A percentile compares a stretch with the other conserved stretches of the same genome.
phyloP scores from a whole-genome alignment of 345 rosid genomes.

The Nasturtium officinale region DNA sequence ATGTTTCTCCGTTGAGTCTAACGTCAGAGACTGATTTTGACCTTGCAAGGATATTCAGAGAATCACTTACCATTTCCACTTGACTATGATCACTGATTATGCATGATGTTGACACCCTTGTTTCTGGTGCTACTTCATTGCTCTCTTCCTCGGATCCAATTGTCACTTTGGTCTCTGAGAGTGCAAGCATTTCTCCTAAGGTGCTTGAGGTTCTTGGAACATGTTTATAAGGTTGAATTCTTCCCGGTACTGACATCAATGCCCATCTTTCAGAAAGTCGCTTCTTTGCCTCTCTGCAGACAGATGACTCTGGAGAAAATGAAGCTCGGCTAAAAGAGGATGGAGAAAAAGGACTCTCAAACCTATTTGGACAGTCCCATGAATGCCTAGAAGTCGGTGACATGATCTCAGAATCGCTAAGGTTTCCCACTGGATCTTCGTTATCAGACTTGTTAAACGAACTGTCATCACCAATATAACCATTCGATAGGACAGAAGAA shows the following conservation, averaged over 20 bases:
- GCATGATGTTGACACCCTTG: slow-evolving; percentile 63
- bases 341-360: slow-evolving; percentile 69
- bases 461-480: slow-evolving; percentile 83
- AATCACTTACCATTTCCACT: slow-evolving; percentile 50
- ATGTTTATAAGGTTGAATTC: slow-evolving; percentile 58
- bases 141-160: slow-evolving; percentile 48
- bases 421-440: slow-evolving; percentile 62
- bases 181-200: slow-evolving; percentile 97
- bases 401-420: slow-evolving; percentile 81
- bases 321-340: slow-evolving; percentile 77
- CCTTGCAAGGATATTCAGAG: slow-evolving; percentile 63
- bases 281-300: slow-evolving; percentile 57
- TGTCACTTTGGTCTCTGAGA: slow-evolving; percentile 68
- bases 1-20: slow-evolving; percentile 52
- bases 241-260: slow-evolving; percentile 67
- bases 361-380: slow-evolving; percentile 84
- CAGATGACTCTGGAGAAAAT: slow-evolving; percentile 89
- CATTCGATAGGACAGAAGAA: slow-evolving; percentile 85
- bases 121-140: slow-evolving; percentile 48
- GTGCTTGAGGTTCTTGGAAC: slow-evolving; percentile 74
- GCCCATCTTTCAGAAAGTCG: slow-evolving; percentile 96
- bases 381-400: slow-evolving; percentile 84
- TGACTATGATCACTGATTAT: slow-evolving; percentile 45
- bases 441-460: slow-evolving; percentile 79
- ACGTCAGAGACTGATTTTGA: slow-evolving; percentile 76